phyloP scores from a whole-genome alignment of 345 rosid genomes.

The Trapa incisa region DNA sequence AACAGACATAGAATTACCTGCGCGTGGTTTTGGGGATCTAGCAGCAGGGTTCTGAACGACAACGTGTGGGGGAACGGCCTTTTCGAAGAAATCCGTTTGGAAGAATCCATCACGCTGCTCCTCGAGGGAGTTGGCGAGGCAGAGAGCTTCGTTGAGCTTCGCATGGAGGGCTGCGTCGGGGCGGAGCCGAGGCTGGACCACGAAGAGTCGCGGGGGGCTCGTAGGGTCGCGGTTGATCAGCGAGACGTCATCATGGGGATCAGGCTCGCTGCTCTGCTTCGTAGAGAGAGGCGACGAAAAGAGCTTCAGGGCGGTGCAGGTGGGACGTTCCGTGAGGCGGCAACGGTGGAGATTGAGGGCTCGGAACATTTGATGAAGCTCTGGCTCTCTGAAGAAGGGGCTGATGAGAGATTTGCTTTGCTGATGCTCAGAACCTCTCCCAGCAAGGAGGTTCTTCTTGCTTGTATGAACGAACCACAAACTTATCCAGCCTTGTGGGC shows the following conservation, averaged over 20 bases:
- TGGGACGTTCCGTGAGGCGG: background rate
- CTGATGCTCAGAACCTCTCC: background rate
- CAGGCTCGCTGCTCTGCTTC: conserved; percentile 2
- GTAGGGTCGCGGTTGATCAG: conserved; percentile 50
- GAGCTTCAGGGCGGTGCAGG: background rate
- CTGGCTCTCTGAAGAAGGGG: background rate
- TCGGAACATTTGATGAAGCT: background rate
- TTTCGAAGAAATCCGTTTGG: conserved; percentile 50
- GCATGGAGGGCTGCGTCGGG: conserved; percentile 56
- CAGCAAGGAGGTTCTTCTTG: background rate
- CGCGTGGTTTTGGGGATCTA: conserved; percentile 49
- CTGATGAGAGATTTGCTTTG: background rate
- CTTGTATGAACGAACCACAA: too few species aligned
- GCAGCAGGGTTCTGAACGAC: conserved; percentile 75
- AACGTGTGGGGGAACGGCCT: conserved; percentile 60
- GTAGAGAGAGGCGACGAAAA: conserved; percentile 4
- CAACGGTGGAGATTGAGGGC: background rate
- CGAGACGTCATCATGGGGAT: conserved; percentile 16
- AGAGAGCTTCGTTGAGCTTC: conserved; percentile 80
- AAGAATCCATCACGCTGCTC: conserved; percentile 86
- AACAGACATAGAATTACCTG: conserved; percentile 28
- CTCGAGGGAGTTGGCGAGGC: conserved; percentile 84
- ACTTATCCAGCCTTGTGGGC: too few species aligned
- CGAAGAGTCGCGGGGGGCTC: conserved; percentile 60
- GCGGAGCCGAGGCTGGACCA: conserved; percentile 81